A percentile compares a stretch with the other conserved stretches of the same genome.
phyloP scores from a whole-genome alignment of 2,329 filamentous ascomycete species.

The Hymenoscyphus fraxineus region DNA sequence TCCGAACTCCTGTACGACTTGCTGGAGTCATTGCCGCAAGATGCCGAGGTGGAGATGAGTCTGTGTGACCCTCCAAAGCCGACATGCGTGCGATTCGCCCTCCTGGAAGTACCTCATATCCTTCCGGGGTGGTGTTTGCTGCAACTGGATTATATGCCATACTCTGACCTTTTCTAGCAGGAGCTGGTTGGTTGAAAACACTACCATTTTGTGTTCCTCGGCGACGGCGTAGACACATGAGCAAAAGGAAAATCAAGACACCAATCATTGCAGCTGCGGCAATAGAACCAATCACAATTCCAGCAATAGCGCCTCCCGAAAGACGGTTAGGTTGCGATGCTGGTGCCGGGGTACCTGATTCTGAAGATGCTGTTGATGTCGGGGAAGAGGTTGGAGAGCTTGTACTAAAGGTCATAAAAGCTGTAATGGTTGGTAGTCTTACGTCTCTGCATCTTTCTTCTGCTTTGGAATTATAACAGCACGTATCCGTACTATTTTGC shows the following conservation, averaged over 20 bases:
- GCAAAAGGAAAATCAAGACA: conserved; percentile 60
- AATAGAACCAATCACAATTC: conserved; percentile 79
- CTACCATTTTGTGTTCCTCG: conserved; percentile 61
- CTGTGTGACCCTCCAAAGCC: conserved; percentile 74
- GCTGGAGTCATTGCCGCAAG: conserved; percentile 30
- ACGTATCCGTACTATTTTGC: conserved; percentile 89
- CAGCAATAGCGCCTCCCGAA: conserved; percentile 84
- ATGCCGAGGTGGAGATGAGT: conserved; percentile 48
- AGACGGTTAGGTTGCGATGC: conserved; percentile 43
- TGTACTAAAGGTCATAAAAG: conserved; percentile 61
- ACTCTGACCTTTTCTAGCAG: conserved; percentile 50
- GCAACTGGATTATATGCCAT: conserved; percentile 41
- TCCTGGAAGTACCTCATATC: conserved; percentile 75
- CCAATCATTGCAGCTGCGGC: conserved; percentile 67
- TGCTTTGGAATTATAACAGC: conserved; percentile 81
- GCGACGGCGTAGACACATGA: conserved; percentile 47
- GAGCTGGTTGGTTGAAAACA: conserved; percentile 87
- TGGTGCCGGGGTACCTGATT: conserved; percentile 18
- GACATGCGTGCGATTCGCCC: conserved; percentile 95
- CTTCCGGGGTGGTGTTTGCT: conserved; percentile 39
- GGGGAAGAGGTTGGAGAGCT: conserved; percentile 46
- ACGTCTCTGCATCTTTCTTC: conserved; percentile 70
- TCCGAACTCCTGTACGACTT: conserved; percentile 41
- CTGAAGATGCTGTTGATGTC: conserved; percentile 26
- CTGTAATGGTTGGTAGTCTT: conserved; percentile 70